Evolutionary conservation across 2,329 filamentous ascomycete genomes (phyloP), one percentile per base, ranked within the genome.

Genomic region (Paramyrothecium roridum): DNA sequence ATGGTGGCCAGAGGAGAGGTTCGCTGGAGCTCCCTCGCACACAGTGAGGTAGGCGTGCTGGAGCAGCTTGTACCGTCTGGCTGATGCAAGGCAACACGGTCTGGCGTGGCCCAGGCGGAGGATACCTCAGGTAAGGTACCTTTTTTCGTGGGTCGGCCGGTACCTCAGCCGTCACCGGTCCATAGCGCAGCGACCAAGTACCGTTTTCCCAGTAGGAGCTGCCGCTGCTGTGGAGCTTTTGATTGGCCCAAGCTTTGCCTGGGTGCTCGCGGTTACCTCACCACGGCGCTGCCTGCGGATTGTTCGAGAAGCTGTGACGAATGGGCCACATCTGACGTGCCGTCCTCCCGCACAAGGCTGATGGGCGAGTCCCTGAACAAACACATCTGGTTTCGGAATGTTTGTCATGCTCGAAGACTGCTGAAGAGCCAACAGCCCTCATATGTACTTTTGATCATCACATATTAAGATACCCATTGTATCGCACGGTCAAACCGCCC

Each of bases 1-100:
- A 43, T 43, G 37, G n/a, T 43, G 13, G 12, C 37, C 53, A 60
- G 55, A 54, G 26, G 26, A 30, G 26, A 59, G 22, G 46, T 21
- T 23, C 46, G 46, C 22, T 21, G 46, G 20, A 48, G 46, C 46
- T 48, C 46, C 22, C 46, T 48, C 16, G 46, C 20, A 13, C 45
- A n/a, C 19, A 48, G 46, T 21, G 19, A 19, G 17, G 12, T 13
- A 48, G 54, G 40, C 21, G 43, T 53, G 47, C 46, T 33, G 52
- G 49, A 37, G 50, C 49, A 50, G 46, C 13, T 45, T 45, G 45
- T 48, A 50, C 13, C 26, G 56, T 54, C 58, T 47, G 56, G 52
- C 56, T 60, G 55, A 30, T 30, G 62, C 68, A 72, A 75, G 73
- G 73, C 73, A 75, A 74, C 73, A 73, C 66, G 64, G 63, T 70